Evolutionary conservation across 495 filamentous ascomycete genomes (phyloP).

Genomic region (Tuber borchii): DNA sequence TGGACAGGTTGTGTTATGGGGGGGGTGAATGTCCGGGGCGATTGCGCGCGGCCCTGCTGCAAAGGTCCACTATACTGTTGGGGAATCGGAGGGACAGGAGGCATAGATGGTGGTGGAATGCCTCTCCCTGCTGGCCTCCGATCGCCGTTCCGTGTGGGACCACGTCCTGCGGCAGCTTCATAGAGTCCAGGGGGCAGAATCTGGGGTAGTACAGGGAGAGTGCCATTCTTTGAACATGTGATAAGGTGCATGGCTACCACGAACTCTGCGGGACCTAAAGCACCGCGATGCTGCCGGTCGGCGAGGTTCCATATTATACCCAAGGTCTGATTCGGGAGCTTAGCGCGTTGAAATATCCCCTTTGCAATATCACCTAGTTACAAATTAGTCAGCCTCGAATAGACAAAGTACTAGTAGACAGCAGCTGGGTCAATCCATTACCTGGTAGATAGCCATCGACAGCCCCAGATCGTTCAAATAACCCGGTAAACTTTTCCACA

Average conservation of each 20-base stretch:
- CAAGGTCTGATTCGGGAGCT: constrained; percentile 80
- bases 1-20: constrained; percentile 32
- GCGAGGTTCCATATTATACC: constrained; percentile 92
- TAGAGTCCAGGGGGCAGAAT: constrained; percentile 80
- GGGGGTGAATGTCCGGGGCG: constrained; percentile 40
- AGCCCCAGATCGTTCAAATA: constrained; percentile 83
- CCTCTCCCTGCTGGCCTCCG: constrained; percentile 35
- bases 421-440: constrained; percentile 29
- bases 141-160: constrained; percentile 47
- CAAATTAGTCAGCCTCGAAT: not conserved
- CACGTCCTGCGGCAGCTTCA: constrained; percentile 77
- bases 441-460: constrained; percentile 75
- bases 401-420: not conserved
- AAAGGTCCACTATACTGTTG: constrained; percentile 62
- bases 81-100: constrained; percentile 56
- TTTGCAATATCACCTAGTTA: constrained; percentile 70
- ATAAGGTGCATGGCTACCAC: constrained; percentile 97
- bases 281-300: constrained; percentile 85
- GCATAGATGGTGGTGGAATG: constrained; percentile 41
- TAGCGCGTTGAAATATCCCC: constrained; percentile 87
- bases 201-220: constrained; percentile 68
- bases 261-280: constrained; percentile 84
- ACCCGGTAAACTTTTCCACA: constrained; percentile 70
- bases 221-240: constrained; percentile 77
- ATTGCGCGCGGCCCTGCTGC: constrained; percentile 39